Evolutionary conservation across 306 rosid species (phyloP).

Genomic region (Urtica urens): DNA sequence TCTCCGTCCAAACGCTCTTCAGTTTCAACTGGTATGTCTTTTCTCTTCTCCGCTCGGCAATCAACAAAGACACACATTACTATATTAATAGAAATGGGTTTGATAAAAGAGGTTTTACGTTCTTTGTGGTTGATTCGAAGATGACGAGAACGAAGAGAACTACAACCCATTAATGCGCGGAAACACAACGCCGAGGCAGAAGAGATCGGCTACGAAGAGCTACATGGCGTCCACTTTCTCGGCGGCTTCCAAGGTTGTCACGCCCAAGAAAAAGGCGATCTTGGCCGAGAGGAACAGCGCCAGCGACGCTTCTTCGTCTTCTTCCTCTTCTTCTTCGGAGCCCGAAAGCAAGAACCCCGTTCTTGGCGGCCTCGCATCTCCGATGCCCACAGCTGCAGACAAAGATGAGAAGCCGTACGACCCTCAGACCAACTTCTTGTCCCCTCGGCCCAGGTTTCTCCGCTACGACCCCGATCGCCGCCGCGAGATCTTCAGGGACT

Average conservation of each 20-base stretch:
- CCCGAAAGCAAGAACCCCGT: slow-evolving; percentile 3
- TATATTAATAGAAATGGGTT: not conserved
- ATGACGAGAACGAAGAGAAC: slow-evolving; percentile 26
- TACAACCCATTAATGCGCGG: slow-evolving; percentile 10
- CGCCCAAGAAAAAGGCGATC: slow-evolving; percentile 20
- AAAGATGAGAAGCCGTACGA: slow-evolving; percentile 23
- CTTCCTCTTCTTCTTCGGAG: not conserved
- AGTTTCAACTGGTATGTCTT: slow-evolving; percentile 5
- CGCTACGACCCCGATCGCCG: slow-evolving; percentile 32
- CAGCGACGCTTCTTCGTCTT: slow-evolving; percentile 3
- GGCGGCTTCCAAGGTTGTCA: slow-evolving; percentile 21
- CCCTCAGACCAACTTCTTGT: slow-evolving; percentile 29
- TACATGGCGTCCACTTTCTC: slow-evolving; percentile 26
- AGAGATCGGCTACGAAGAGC: slow-evolving; percentile 17
- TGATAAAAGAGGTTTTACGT: not conserved
- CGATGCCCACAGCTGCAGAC: not conserved
- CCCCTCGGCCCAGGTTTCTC: slow-evolving; percentile 40
- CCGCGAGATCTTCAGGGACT: slow-evolving; percentile 20
- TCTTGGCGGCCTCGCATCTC: slow-evolving; percentile 6
- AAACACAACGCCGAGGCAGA: slow-evolving; percentile 5
- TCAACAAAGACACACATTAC: not conserved
- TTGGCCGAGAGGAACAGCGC: slow-evolving; percentile 22
- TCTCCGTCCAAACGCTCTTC: slow-evolving; percentile 7
- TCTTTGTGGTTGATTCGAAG: not conserved
- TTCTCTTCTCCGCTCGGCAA: not conserved